phyloP scores from a whole-genome alignment of 2,329 filamentous ascomycete genomes.

The Dactylellina parvicollis region DNA sequence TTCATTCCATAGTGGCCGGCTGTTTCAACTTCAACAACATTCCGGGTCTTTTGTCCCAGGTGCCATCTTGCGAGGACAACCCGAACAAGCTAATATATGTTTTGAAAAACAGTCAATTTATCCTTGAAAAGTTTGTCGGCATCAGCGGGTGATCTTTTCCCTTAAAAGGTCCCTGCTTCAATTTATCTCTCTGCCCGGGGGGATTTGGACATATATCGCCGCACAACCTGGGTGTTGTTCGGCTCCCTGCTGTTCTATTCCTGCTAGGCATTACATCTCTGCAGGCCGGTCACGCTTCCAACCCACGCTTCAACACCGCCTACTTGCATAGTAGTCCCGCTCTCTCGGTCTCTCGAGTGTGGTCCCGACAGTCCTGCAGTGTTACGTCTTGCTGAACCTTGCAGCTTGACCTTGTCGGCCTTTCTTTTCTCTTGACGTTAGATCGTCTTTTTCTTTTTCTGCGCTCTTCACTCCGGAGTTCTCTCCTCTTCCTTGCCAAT shows the following conservation, averaged over 20 bases:
- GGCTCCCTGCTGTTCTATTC: slow-evolving; percentile 45
- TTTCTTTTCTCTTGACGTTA: slow-evolving; percentile 46
- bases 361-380: slow-evolving; percentile 46
- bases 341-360: slow-evolving; percentile 39
- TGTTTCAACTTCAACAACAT: slow-evolving; percentile 38
- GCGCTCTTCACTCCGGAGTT: slow-evolving; percentile 14
- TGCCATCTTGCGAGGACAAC: slow-evolving; percentile 14
- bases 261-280: slow-evolving; percentile 38
- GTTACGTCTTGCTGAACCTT: slow-evolving; percentile 52
- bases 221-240: slow-evolving; percentile 48
- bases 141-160: slow-evolving; percentile 53
- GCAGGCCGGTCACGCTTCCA: slow-evolving; percentile 40
- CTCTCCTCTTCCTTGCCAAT: slow-evolving; percentile 40
- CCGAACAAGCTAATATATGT: slow-evolving; percentile 42
- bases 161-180: slow-evolving; percentile 41
- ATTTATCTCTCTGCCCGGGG: slow-evolving; percentile 42
- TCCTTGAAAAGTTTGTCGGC: slow-evolving; percentile 47
- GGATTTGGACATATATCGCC: slow-evolving; percentile 35
- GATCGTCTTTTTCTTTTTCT: slow-evolving; percentile 38
- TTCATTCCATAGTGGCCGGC: slow-evolving; percentile 23
- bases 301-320: slow-evolving; percentile 40
- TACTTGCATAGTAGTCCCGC: slow-evolving; percentile 41
- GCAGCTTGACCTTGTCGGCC: slow-evolving; percentile 31
- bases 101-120: slow-evolving; percentile 44
- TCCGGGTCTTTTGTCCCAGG: slow-evolving; percentile 44